A percentile compares a stretch with the other conserved stretches of the same genome.
Conservation (phyloP, 306 rosid species). For the Pyrus pyrifolia region DNA sequence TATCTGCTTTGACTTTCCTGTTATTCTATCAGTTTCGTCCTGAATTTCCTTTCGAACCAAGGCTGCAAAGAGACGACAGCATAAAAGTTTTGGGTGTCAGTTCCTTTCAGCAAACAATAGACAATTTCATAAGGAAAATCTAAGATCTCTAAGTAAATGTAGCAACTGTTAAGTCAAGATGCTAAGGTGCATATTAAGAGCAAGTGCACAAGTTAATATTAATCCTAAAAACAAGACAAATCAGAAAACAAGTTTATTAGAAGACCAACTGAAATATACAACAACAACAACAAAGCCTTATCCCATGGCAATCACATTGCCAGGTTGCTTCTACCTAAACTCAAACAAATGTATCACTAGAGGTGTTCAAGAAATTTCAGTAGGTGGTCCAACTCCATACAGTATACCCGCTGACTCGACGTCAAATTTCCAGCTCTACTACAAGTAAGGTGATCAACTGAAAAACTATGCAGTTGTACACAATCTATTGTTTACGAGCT, state of each 20-base stretch:
- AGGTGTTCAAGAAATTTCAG: neutral
- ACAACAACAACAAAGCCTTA: too few relatives aligned
- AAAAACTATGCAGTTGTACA: neutral
- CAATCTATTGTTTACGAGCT: neutral
- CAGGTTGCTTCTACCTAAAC: neutral
- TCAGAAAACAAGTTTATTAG: neutral
- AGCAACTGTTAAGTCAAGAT: neutral
- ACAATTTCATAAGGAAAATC: neutral
- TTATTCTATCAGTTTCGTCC: conserved; percentile 90
- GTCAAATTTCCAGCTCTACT: conserved; percentile 3
- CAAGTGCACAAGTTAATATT: neutral
- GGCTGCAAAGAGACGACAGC: conserved; percentile 34
- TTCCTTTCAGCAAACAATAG: neutral
- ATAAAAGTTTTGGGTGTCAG: neutral
- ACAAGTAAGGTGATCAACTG: neutral
- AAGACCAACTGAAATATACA: neutral
- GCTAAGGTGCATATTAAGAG: neutral
- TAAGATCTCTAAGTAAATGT: neutral
- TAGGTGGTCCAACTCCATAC: neutral
- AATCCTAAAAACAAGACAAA: neutral
- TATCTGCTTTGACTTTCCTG: conserved; percentile 79
- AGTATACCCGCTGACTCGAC: neutral
- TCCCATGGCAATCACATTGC: neutral
- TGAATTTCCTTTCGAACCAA: conserved; percentile 83
- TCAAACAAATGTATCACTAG: neutral